A percentile compares a stretch with the other conserved stretches of the same genome.
Conservation (phyloP, 768 basidiomycete species). For the Tricholoma sp. region DNA sequence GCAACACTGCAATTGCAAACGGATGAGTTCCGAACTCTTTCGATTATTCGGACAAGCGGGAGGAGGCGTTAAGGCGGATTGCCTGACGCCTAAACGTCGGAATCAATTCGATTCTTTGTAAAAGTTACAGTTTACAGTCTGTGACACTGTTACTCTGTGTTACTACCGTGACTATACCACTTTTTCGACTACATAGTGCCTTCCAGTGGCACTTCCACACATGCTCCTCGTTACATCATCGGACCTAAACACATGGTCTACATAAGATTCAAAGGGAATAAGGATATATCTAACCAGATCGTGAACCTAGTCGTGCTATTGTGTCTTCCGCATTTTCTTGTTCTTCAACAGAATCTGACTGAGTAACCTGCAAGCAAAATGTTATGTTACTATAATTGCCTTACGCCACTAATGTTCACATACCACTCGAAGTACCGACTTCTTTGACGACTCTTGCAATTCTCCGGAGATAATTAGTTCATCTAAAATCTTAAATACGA, state of each 20-base stretch:
- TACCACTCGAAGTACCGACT: slow-evolving; percentile 63
- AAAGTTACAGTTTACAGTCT: too few relatives aligned
- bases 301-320: slow-evolving; percentile 70
- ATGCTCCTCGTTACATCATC: slow-evolving; percentile 30
- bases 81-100: too few relatives aligned
- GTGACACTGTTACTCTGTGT: too few relatives aligned
- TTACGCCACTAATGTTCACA: slow-evolving; percentile 9
- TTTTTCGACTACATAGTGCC: too few relatives aligned
- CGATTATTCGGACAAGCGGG: too few relatives aligned
- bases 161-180: too few relatives aligned
- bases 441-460: slow-evolving; percentile 96
- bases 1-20: not conserved
- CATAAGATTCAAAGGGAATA: slow-evolving; percentile 10
- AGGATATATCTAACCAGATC: slow-evolving; percentile 51
- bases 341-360: slow-evolving; percentile 79
- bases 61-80: too few relatives aligned
- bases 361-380: slow-evolving; percentile 59
- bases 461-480: slow-evolving; percentile 97
- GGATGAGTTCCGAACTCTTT: not conserved
- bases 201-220: not conserved
- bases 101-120: too few relatives aligned
- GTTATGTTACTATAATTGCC: not conserved
- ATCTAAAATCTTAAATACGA: slow-evolving; percentile 64
- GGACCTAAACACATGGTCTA: slow-evolving; percentile 32
- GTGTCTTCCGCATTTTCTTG: slow-evolving; percentile 83